phyloP scores from a whole-genome alignment of 768 basidiomycete species.

The Floccularia luteovirens region DNA sequence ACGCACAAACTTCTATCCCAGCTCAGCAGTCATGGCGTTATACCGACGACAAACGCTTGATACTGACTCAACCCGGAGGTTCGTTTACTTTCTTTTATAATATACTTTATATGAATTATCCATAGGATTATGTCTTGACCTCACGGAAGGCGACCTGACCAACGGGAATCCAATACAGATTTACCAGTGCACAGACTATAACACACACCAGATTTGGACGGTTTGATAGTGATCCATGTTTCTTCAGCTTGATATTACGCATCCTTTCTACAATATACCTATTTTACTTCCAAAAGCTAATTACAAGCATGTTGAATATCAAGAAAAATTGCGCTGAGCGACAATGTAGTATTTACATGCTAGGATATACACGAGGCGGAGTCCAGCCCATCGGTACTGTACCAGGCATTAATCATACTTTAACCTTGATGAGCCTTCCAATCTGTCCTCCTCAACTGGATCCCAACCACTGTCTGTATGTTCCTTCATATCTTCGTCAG shows the following conservation, averaged over 20 bases:
- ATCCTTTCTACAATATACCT: too few species aligned
- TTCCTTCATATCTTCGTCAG: neutral
- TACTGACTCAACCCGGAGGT: conserved; percentile 10
- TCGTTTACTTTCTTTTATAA: neutral
- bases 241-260: too few species aligned
- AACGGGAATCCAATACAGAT: conserved; percentile 13
- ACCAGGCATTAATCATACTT: too few species aligned
- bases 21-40: conserved; percentile 18
- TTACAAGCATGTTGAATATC: too few species aligned
- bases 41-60: conserved; percentile 16
- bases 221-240: neutral
- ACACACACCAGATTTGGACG: conserved; percentile 16
- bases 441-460: neutral
- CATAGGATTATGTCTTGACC: conserved; percentile 14
- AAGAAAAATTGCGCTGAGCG: too few species aligned
- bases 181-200: conserved; percentile 13
- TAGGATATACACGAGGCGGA: too few species aligned
- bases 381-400: too few species aligned
- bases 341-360: too few species aligned
- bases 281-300: too few species aligned
- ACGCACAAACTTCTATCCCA: conserved; percentile 12
- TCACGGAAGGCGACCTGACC: conserved; percentile 11
- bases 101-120: neutral
- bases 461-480: neutral
- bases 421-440: neutral